A percentile compares a stretch with the other conserved stretches of the same genome.
Conservation (phyloP, 331 rosid genomes). For the Ulmus americana region DNA sequence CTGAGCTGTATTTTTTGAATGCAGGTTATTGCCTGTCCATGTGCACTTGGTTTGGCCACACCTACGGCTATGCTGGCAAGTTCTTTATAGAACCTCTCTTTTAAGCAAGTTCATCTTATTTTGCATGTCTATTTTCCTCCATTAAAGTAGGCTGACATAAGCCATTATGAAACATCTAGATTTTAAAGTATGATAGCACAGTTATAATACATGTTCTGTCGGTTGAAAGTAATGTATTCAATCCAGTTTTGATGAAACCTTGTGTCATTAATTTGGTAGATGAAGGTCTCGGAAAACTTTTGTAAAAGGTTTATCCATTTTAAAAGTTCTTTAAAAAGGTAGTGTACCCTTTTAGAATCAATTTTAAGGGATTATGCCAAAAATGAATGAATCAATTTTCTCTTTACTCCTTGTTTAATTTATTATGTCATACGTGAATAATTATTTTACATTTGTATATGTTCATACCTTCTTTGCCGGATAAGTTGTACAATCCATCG, state of each 20-base stretch:
- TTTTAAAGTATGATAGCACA: background rate
- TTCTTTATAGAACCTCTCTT: slow-evolving; percentile 19
- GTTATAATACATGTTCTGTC: background rate
- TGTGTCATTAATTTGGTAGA: background rate
- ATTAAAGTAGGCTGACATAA: background rate
- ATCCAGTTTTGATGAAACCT: background rate
- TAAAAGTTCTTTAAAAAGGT: background rate
- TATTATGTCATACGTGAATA: too few species aligned
- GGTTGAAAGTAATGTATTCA: background rate
- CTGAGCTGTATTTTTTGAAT: slow-evolving; percentile 15
- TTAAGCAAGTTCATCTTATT: background rate
- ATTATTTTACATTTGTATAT: background rate
- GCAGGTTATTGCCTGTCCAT: slow-evolving; percentile 98
- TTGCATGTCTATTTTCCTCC: background rate
- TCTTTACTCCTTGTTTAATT: background rate
- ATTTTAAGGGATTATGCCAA: background rate
- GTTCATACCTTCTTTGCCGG: slow-evolving; percentile 6
- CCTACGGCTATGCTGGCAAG: slow-evolving; percentile 97
- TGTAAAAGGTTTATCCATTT: too few species aligned
- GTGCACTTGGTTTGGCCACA: slow-evolving; percentile 99
- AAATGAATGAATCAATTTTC: background rate
- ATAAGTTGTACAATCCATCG: slow-evolving; percentile 5
- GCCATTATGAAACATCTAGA: background rate
- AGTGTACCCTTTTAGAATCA: background rate
- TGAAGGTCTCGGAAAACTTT: too few species aligned